Percentiles rank a stretch among this genome's conserved stretches.
These are phyloP conservation scores for Pythium plurisporium DNA, from an alignment of 352 stramenopile species.

Conservation along the genomic window DNA sequence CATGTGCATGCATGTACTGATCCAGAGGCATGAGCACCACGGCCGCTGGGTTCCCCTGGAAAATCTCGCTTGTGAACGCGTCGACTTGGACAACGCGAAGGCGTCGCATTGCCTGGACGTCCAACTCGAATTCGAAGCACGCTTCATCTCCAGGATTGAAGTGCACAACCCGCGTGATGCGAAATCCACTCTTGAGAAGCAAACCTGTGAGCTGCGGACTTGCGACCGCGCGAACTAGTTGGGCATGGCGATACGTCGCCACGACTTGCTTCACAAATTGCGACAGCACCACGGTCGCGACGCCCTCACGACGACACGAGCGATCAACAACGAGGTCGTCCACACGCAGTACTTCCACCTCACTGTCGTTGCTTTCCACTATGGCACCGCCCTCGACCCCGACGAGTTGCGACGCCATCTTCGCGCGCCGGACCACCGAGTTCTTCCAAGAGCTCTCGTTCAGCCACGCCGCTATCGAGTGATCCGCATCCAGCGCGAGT, in stretches of 20 bases:
- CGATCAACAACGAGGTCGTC: background rate
- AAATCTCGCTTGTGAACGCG: constrained; percentile 55
- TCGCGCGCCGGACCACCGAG: background rate
- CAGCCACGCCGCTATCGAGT: background rate
- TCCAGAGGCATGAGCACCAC: constrained; percentile 66
- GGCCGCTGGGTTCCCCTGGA: constrained; percentile 88
- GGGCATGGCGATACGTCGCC: background rate
- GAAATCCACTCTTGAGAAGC: background rate
- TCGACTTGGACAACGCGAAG: constrained; percentile 22
- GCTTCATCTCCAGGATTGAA: background rate
- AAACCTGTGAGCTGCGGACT: background rate
- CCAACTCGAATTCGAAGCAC: background rate
- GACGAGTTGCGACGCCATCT: background rate
- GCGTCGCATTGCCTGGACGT: background rate
- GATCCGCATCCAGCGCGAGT: no score
- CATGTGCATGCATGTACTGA: constrained; percentile 28
- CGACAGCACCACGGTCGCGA: background rate
- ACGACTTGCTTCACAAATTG: background rate
- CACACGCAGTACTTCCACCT: background rate
- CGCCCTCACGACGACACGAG: background rate
- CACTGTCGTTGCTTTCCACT: background rate
- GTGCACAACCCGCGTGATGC: background rate
- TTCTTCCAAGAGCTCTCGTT: no score
- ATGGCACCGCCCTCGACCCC: background rate
- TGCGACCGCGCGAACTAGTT: background rate